Percentiles rank a stretch among this genome's conserved stretches.
Conservation (phyloP, 129 eudicot genomes). For the Flaveria bidentis region DNA sequence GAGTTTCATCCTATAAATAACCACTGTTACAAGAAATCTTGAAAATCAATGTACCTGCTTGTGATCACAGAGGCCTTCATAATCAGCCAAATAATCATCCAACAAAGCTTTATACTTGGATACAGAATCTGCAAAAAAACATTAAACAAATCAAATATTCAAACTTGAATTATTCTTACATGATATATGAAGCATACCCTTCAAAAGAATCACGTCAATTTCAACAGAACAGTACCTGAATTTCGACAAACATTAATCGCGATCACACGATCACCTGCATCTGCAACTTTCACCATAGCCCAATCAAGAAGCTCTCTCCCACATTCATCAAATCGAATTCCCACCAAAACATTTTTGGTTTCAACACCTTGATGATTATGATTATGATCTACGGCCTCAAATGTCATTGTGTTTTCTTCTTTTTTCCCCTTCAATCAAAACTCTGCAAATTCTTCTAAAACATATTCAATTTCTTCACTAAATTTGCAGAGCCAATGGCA, state of each 20-base stretch:
- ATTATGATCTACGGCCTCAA: slow-evolving; percentile 26
- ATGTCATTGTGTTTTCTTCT: slow-evolving; percentile 37
- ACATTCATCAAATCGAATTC: slow-evolving; percentile 68
- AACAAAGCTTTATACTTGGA: slow-evolving; percentile 53
- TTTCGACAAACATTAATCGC: slow-evolving; percentile 82
- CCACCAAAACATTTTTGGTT: slow-evolving; percentile 68
- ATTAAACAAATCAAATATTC: background rate
- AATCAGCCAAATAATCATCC: slow-evolving; percentile 73
- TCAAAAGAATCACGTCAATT: slow-evolving; percentile 10
- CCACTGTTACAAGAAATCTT: background rate
- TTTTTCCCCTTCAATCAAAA: background rate
- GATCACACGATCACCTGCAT: slow-evolving; percentile 71
- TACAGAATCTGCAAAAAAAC: slow-evolving; percentile 41
- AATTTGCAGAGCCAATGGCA: slow-evolving; percentile 38
- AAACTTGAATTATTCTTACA: background rate
- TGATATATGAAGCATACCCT: background rate
- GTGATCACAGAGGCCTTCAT: slow-evolving; percentile 68
- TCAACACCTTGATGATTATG: slow-evolving; percentile 43
- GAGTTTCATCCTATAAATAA: background rate
- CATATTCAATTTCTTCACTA: slow-evolving; percentile 15
- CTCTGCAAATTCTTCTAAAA: slow-evolving; percentile 29
- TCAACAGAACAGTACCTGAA: slow-evolving; percentile 48
- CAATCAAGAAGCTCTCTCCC: slow-evolving; percentile 75
- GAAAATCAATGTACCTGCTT: slow-evolving; percentile 56
- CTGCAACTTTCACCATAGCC: slow-evolving; percentile 90